These are phyloP conservation scores for Clitopilus hobsonii DNA, from an alignment of 768 basidiomycete genomes.

Conservation along the genomic window DNA sequence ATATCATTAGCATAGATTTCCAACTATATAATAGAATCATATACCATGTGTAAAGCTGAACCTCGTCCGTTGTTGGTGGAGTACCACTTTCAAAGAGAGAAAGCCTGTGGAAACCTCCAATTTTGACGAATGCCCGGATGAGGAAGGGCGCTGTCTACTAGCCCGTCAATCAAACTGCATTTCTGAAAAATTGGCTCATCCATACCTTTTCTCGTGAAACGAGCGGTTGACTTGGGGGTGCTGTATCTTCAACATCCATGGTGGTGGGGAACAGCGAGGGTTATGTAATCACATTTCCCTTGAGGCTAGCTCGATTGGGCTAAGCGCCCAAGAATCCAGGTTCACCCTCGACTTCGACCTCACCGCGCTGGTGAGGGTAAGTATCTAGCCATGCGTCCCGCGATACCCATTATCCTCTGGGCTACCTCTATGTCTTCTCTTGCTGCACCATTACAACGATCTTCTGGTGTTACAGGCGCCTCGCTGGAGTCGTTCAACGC, in stretches of 20 bases:
- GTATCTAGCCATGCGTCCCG: no score
- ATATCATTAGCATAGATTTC: background rate
- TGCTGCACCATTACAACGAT: no score
- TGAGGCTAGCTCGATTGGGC: no score
- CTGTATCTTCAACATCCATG: slow-evolving; percentile 35
- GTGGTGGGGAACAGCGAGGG: no score
- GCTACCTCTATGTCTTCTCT: no score
- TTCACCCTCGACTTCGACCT: no score
- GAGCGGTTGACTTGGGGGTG: slow-evolving; percentile 39
- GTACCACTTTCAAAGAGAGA: slow-evolving; percentile 73
- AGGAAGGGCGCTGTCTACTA: slow-evolving; percentile 77
- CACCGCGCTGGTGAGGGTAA: no score
- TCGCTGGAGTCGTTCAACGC: no score
- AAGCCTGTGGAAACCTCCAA: slow-evolving; percentile 72
- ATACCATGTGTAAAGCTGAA: slow-evolving; percentile 79
- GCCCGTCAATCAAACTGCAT: slow-evolving; percentile 4
- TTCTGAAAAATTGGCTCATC: background rate
- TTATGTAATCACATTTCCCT: no score
- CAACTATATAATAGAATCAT: slow-evolving; percentile 7
- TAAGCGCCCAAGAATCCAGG: no score
- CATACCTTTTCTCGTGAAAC: slow-evolving; percentile 58
- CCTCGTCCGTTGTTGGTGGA: slow-evolving; percentile 75
- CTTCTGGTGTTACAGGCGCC: no score
- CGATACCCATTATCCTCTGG: no score
- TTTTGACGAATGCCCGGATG: slow-evolving; percentile 78